Percentiles rank a stretch among this genome's conserved stretches.
phyloP scores from a whole-genome alignment of 164 flowering plant species.

The Piper betle region DNA sequence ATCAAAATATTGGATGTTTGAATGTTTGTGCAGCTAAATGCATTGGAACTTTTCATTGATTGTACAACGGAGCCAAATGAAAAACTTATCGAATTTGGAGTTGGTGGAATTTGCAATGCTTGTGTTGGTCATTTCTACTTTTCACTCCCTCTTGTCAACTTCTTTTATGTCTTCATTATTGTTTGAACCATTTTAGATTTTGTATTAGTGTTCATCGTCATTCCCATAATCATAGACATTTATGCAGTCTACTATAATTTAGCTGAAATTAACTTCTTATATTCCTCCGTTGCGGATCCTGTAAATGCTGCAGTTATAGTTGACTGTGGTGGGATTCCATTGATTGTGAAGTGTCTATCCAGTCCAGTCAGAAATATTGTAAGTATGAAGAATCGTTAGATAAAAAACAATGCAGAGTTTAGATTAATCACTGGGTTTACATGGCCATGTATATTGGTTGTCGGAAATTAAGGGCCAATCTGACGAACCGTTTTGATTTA shows the following conservation, averaged over 20 bases:
- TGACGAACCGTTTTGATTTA: no score
- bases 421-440: neutral
- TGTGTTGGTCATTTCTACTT: slow-evolving; percentile 39
- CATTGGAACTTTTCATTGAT: slow-evolving; percentile 85
- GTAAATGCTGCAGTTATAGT: slow-evolving; percentile 45
- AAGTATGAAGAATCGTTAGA: slow-evolving; percentile 10
- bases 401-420: neutral
- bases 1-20: neutral
- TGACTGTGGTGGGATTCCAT: slow-evolving; percentile 60
- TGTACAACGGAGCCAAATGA: slow-evolving; percentile 91
- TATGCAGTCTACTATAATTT: neutral
- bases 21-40: slow-evolving; percentile 54
- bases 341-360: slow-evolving; percentile 58
- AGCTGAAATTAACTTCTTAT: neutral
- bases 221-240: neutral
- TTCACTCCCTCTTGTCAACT: neutral
- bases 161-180: neutral
- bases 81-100: slow-evolving; percentile 78
- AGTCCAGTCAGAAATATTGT: slow-evolving; percentile 84
- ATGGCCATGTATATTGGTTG: neutral
- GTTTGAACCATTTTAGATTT: neutral
- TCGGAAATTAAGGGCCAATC: neutral
- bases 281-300: slow-evolving; percentile 34
- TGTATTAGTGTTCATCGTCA: neutral
- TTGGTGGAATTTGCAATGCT: slow-evolving; percentile 80